These are phyloP conservation scores for Podaxis sp. DNA, from an alignment of 768 basidiomycete genomes.

Conservation along the genomic window DNA sequence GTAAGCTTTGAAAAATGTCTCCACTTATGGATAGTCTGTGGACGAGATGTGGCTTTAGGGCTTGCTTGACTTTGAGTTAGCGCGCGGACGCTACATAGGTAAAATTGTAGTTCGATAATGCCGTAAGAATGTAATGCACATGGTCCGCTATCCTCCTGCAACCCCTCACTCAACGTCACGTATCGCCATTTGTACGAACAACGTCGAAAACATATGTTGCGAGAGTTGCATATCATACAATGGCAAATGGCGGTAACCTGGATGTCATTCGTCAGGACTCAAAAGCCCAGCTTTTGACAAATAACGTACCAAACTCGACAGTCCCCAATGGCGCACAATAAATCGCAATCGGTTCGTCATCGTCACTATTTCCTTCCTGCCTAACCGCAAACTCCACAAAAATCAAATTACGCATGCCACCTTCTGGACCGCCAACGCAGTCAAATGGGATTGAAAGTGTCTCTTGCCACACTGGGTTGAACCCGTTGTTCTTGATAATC, in stretches of 20 bases:
- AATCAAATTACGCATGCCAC: slow-evolving; percentile 74
- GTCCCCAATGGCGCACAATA: slow-evolving; percentile 74
- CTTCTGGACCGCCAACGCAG: slow-evolving; percentile 53
- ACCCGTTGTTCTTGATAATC: slow-evolving; percentile 81
- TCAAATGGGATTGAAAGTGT: slow-evolving; percentile 68
- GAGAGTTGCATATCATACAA: slow-evolving; percentile 85
- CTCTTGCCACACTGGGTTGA: slow-evolving; percentile 90
- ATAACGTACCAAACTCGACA: slow-evolving; percentile 60
- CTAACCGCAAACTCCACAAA: slow-evolving; percentile 81
- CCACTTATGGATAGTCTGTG: too few relatives aligned
- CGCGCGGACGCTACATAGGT: background rate
- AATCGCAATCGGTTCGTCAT: slow-evolving; percentile 64
- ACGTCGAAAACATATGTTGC: slow-evolving; percentile 90
- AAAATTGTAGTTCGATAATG: background rate
- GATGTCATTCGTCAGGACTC: background rate
- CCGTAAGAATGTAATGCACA: too few relatives aligned
- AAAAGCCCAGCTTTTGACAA: background rate
- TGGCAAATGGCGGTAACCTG: slow-evolving; percentile 89
- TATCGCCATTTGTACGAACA: slow-evolving; percentile 74
- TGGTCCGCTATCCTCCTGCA: background rate
- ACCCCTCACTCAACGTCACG: slow-evolving; percentile 21
- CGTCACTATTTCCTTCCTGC: slow-evolving; percentile 59
- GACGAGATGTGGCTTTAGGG: too few relatives aligned
- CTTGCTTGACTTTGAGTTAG: too few relatives aligned
- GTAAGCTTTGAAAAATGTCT: too few relatives aligned